A percentile compares a stretch with the other conserved stretches of the same genome.
phyloP scores from a whole-genome alignment of 768 basidiomycete species.

The Termitomyces sp. region DNA sequence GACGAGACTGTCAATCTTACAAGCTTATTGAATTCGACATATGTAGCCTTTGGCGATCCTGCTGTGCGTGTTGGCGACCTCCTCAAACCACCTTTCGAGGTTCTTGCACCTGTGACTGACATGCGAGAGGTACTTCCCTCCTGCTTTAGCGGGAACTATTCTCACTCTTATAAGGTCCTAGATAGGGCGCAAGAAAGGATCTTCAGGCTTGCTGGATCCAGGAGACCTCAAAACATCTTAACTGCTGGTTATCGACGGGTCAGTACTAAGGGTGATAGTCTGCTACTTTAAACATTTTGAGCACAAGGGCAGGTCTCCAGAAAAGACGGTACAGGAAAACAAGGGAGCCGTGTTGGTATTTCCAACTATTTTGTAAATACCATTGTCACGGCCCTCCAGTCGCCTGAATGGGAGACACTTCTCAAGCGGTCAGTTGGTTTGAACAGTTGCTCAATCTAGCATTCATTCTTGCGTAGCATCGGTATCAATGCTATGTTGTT shows the following conservation, averaged over 20 bases:
- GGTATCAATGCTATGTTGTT: conserved; percentile 76
- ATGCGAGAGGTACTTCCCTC: conserved; percentile 43
- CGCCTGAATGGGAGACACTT: conserved; percentile 60
- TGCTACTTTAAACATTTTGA: neutral
- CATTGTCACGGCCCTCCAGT: conserved; percentile 58
- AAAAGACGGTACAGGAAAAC: conserved; percentile 32
- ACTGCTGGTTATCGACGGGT: conserved; percentile 62
- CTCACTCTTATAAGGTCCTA: conserved; percentile 39
- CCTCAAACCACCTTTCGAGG: conserved; percentile 17
- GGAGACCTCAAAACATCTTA: conserved; percentile 49
- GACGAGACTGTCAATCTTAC: conserved; percentile 23
- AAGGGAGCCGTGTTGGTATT: conserved; percentile 36
- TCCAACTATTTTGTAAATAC: conserved; percentile 69
- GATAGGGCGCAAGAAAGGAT: conserved; percentile 55
- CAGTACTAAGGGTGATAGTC: conserved; percentile 12
- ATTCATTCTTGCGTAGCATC: conserved; percentile 39
- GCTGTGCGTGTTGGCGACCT: neutral
- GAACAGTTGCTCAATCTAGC: neutral
- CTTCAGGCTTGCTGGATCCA: conserved; percentile 26
- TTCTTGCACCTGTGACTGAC: conserved; percentile 35
- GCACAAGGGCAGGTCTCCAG: conserved; percentile 21
- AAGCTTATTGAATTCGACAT: conserved; percentile 37
- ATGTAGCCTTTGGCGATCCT: conserved; percentile 32
- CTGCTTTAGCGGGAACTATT: neutral
- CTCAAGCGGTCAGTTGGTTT: conserved; percentile 44